Percentiles rank a stretch among this genome's conserved stretches.
phyloP scores from a whole-genome alignment of 352 stramenopile genomes.

The Phytophthora pseudosyringae region DNA sequence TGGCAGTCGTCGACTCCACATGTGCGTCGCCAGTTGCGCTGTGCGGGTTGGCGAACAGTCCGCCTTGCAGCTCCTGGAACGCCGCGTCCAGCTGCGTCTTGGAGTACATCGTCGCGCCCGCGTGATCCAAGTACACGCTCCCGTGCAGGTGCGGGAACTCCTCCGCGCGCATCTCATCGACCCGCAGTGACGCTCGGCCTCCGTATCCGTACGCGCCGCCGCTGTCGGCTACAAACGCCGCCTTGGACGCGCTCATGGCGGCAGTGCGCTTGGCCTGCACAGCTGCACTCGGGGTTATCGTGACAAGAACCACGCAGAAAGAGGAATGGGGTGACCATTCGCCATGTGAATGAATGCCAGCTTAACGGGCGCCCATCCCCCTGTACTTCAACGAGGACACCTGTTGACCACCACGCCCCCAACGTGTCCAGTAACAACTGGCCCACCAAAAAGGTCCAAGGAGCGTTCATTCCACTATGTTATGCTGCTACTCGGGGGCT shows the following conservation, averaged over 20 bases:
- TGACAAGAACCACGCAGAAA: slow-evolving; percentile 9
- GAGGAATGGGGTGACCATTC: slow-evolving; percentile 17
- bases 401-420: slow-evolving; percentile 2
- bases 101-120: slow-evolving; percentile 82
- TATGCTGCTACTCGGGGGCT: background rate
- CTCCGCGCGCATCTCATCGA: slow-evolving; percentile 50
- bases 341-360: slow-evolving; percentile 20
- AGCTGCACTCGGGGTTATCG: slow-evolving; percentile 3
- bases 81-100: slow-evolving; percentile 61
- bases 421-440: slow-evolving; percentile 22
- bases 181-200: slow-evolving; percentile 20
- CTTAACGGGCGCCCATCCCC: slow-evolving; percentile 19
- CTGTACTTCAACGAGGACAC: slow-evolving; percentile 23
- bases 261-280: slow-evolving; percentile 2
- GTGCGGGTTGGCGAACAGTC: slow-evolving; percentile 75
- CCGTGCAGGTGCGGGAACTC: slow-evolving; percentile 57
- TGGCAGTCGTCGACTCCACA: slow-evolving; percentile 47
- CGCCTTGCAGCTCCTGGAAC: slow-evolving; percentile 54
- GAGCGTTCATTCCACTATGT: slow-evolving; percentile 4
- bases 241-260: slow-evolving; percentile 24
- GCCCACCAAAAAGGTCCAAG: slow-evolving; percentile 1
- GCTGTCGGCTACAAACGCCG: slow-evolving; percentile 35
- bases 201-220: slow-evolving; percentile 45
- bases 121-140: slow-evolving; percentile 85
- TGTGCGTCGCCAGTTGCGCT: slow-evolving; percentile 36